Evolutionary conservation across 2,329 filamentous ascomycete species (phyloP), one percentile per base, ranked within the genome.

Genomic region (Emydomyces testavorans): DNA sequence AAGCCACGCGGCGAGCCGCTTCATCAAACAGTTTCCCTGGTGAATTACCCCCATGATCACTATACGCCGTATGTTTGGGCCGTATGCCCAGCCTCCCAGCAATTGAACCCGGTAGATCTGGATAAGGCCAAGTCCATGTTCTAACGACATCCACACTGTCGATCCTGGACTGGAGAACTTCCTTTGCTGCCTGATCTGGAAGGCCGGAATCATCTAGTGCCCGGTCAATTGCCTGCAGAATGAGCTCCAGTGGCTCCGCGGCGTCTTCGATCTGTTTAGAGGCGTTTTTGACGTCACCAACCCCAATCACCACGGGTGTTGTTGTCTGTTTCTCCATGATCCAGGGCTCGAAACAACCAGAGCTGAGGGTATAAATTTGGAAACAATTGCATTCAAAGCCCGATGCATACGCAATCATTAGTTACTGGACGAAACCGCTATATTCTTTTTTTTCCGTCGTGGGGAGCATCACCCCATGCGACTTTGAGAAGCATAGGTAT

Each of bases 91-190:
- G 60, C 31, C 66, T 70, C 32, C 71, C 54, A 0, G 73, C 67
- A 4, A 84, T 58, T 1, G 77, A 62, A 4, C 66, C 68, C 0
- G 79, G 77, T 1, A 82, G 61, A 57, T 83, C 73, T 1, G 68
- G 62, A 57, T 83, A 83, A 0, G 75, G 72, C 79, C 79, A 82
- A 0, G 79, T 81, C 79, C 79, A 83, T 0, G 75, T 77, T 35
- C 69, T 71, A 7, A 82, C 77, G 4, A 81, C 71, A 37, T 73
- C 67, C 36, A 83, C 67, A 55, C 73, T 77, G 57, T 82, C 78
- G 43, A 80, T 73, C 0, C 62, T 60, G 0, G 65, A 57, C 51
- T 70, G 68, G 0, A 80, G 59, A n/a, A n/a, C n/a, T 1, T 65
- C 58, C 10, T 54, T 53, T 4, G 56, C 44, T 1, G 60, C 51